Base-by-base conservation (phyloP, 2,329 filamentous ascomycete genomes). In the Fusarium nanum region DNA sequence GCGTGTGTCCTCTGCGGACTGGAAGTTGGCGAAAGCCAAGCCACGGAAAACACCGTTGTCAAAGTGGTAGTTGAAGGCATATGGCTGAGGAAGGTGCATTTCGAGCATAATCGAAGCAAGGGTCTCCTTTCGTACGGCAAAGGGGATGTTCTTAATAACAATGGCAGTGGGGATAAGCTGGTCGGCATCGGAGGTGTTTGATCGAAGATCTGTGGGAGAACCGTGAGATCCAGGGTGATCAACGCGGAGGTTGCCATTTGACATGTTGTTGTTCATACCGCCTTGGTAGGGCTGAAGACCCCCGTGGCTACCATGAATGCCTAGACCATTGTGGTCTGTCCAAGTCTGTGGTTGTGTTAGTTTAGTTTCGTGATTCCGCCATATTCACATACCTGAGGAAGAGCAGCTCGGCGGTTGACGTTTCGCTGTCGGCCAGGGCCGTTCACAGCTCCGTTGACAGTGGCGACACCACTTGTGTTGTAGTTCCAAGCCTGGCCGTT, bases 61-160 rank as follows among this genome's bases (percentile, higher is more conserved):
- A 78, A 99, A 99, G 81, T 99, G 96, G 77, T 99, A 98, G 85
- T 99, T 99, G 86, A 99, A 99, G 14, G 96, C 96, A 78, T 99
- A 99, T 0, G 96, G 96, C 73, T 98, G 89, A 2, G 96, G 96
- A 41, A 99, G 87, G 72, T 93, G 92, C 87, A 98, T 89, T 22
- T 97, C 93, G 11, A 94, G 93, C 96, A 99, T 99, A 73, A 98
- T 87, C 68, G 91, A 89, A 34, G 97, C 93, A 41, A 99, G 86
- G 76, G 95, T 93, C 81, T 99, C 96, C 82, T 98, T 98, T 81
- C 97, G 94, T 60, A 98, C 94, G 28, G 97, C 96, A 79, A 99
- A 99, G 0, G 97, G 96, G 40, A 99, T 99, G 79, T 99, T 99
- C 84, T 99, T 99, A 82, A 99, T 98, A 63, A 99, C 96, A 75